Conservation (phyloP, 2,329 filamentous ascomycete species). For the Furcasterigmium furcatum region DNA sequence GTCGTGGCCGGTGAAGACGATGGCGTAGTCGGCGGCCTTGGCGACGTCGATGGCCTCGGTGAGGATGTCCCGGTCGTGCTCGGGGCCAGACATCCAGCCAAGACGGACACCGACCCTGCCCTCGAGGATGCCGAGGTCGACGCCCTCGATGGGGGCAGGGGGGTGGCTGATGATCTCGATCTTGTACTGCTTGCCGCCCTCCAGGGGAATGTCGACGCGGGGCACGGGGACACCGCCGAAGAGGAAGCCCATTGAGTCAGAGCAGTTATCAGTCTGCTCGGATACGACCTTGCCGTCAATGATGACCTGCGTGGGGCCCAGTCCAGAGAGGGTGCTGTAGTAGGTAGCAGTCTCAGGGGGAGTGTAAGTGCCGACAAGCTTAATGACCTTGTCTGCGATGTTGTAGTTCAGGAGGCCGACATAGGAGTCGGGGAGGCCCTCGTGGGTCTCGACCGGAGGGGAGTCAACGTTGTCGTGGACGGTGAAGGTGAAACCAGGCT, state of each 20-base stretch:
- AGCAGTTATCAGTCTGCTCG: slow-evolving; percentile 25
- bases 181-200: slow-evolving; percentile 22
- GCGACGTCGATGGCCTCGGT: slow-evolving; percentile 31
- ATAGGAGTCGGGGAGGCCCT: slow-evolving; percentile 6
- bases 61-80: slow-evolving; percentile 12
- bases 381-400: slow-evolving; percentile 19
- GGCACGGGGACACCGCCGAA: slow-evolving; percentile 28
- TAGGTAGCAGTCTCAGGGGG: slow-evolving; percentile 10
- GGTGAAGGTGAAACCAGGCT: slow-evolving; percentile 19
- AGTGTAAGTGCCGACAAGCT: slow-evolving; percentile 15
- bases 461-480: slow-evolving; percentile 16
- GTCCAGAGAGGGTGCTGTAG: slow-evolving; percentile 29
- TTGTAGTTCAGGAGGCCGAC: slow-evolving; percentile 18
- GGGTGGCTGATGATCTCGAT: slow-evolving; percentile 22
- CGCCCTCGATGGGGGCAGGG: slow-evolving; percentile 19
- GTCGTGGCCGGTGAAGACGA: slow-evolving; percentile 54
- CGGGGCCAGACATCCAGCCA: slow-evolving; percentile 17
- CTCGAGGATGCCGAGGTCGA: slow-evolving; percentile 21
- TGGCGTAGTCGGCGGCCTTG: slow-evolving; percentile 54
- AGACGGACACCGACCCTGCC: slow-evolving; percentile 17
- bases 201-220: slow-evolving; percentile 16
- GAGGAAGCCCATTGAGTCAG: slow-evolving; percentile 32
- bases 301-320: slow-evolving; percentile 27
- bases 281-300: slow-evolving; percentile 27
- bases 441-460: slow-evolving; percentile 10